A percentile compares a stretch with the other conserved stretches of the same genome.
Evolutionary conservation across 306 rosid genomes (phyloP).

Genomic region (Trifolium pratense): DNA sequence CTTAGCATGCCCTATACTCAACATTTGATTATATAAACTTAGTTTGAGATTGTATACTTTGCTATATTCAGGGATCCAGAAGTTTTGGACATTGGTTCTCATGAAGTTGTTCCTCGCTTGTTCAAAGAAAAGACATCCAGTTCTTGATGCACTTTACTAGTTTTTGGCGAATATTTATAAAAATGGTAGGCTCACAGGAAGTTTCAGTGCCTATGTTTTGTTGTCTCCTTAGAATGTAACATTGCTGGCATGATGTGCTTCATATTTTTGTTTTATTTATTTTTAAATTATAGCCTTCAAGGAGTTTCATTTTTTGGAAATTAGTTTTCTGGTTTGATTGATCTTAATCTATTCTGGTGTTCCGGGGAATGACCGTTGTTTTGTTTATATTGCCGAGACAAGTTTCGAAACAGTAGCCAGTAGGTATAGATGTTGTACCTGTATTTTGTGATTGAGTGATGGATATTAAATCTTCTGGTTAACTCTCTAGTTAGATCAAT

Average conservation of each 20-base stretch:
- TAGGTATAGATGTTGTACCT: conserved; percentile 31
- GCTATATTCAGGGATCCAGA: conserved; percentile 80
- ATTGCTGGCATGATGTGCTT: conserved; percentile 42
- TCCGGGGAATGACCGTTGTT: background rate
- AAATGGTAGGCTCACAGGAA: conserved; percentile 39
- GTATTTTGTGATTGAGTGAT: conserved; percentile 36
- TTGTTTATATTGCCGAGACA: conserved; percentile 24
- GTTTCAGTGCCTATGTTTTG: conserved; percentile 38
- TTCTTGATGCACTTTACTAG: conserved; percentile 44
- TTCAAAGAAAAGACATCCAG: conserved; percentile 52
- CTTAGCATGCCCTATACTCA: background rate
- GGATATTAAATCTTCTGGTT: conserved; percentile 9
- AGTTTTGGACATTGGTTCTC: conserved; percentile 71
- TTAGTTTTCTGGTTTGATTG: conserved; percentile 34
- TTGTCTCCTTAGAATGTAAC: conserved; percentile 40
- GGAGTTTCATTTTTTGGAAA: conserved; percentile 32
- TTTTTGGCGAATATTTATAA: conserved; percentile 40
- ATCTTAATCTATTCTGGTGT: conserved; percentile 29
- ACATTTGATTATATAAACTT: conserved; percentile 12
- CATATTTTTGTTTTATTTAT: conserved; percentile 36
- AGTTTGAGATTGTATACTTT: conserved; percentile 2
- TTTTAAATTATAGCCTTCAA: conserved; percentile 19
- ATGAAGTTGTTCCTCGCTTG: conserved; percentile 84
- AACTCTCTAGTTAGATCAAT: conserved; percentile 14
- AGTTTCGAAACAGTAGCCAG: conserved; percentile 32